Evolutionary conservation across 495 filamentous ascomycete species (phyloP).

Genomic region (Neurospora sublineolata): DNA sequence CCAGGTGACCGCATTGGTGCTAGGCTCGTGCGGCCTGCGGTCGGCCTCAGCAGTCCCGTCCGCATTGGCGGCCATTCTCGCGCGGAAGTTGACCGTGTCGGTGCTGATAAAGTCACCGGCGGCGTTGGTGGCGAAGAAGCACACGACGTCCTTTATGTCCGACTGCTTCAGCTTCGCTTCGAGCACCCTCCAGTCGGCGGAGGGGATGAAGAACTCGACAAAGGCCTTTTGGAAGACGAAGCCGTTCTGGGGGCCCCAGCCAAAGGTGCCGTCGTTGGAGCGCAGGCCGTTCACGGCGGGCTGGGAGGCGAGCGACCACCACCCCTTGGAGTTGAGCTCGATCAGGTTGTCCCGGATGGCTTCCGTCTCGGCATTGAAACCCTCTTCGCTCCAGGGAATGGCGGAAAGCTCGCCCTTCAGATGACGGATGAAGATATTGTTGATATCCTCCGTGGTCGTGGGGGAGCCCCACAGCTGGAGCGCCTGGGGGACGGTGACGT

Average conservation of each 20-base stretch:
- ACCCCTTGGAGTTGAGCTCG: conserved; percentile 66
- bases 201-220: conserved; percentile 84
- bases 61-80: conserved; percentile 4
- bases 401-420: conserved; percentile 61
- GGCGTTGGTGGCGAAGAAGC: conserved; percentile 75
- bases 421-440: conserved; percentile 64
- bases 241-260: conserved; percentile 86
- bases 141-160: conserved; percentile 50
- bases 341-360: conserved; percentile 65
- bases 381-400: conserved; percentile 91
- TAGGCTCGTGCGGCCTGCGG: conserved; percentile 23
- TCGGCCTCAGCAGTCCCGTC: not conserved
- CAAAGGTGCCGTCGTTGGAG: conserved; percentile 68
- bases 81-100: conserved; percentile 23
- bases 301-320: conserved; percentile 97
- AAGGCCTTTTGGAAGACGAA: conserved; percentile 98
- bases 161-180: conserved; percentile 45
- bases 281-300: conserved; percentile 80
- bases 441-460: conserved; percentile 54
- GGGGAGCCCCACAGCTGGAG: conserved; percentile 77
- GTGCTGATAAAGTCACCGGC: conserved; percentile 61
- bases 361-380: conserved; percentile 71
- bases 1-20: conserved; percentile 93
- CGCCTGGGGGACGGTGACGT: conserved; percentile 67
- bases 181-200: conserved; percentile 54